phyloP scores from a whole-genome alignment of 192 early-diverging fungal genomes.

The Dispira parvispora region DNA sequence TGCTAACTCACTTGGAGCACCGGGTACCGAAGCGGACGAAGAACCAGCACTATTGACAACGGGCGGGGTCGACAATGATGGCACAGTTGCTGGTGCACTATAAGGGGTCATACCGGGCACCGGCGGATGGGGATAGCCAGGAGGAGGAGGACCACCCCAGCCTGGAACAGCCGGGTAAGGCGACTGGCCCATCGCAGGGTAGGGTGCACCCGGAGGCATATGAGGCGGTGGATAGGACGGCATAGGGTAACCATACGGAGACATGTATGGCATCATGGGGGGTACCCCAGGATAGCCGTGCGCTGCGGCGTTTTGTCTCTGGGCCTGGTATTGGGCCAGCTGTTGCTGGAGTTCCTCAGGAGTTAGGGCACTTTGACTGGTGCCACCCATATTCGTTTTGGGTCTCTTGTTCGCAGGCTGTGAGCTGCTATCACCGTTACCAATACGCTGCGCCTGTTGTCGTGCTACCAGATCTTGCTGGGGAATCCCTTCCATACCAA shows the following conservation, averaged over 20 bases:
- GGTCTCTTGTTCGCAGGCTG: conserved; percentile 23
- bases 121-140: conserved; percentile 15
- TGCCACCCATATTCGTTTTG: conserved; percentile 21
- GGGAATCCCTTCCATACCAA: conserved; percentile 88
- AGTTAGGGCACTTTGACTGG: conserved; percentile 23
- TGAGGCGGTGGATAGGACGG: conserved; percentile 15
- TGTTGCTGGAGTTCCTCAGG: conserved; percentile 14
- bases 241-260: conserved; percentile 20
- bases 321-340: conserved; percentile 17
- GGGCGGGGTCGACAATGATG: background rate
- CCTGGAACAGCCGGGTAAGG: conserved; percentile 11
- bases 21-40: no score
- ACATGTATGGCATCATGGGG: conserved; percentile 20
- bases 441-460: conserved; percentile 27
- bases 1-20: no score
- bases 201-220: conserved; percentile 15
- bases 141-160: conserved; percentile 14
- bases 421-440: conserved; percentile 24
- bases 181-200: conserved; percentile 13
- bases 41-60: background rate
- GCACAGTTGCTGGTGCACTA: background rate
- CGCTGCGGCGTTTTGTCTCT: conserved; percentile 24
- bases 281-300: conserved; percentile 28
- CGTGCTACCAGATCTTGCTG: conserved; percentile 57
- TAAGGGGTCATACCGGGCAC: conserved; percentile 4